Percentiles rank a stretch among this genome's conserved stretches.
phyloP scores from a whole-genome alignment of 805 yeast genomes.

The Saccharomyces eubayanus region DNA sequence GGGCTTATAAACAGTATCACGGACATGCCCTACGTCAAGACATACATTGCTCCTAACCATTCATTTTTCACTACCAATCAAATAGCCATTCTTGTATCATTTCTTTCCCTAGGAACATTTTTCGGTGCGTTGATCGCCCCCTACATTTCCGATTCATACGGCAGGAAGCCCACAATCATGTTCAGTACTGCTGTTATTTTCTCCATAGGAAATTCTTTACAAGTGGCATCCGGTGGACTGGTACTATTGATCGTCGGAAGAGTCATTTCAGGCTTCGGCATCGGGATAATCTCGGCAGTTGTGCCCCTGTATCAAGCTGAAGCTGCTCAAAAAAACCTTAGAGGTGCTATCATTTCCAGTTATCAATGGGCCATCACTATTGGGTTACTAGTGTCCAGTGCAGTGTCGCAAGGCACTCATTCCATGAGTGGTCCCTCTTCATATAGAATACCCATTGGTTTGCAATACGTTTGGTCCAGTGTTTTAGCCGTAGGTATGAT shows the following conservation, averaged over 20 bases:
- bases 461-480: conserved; percentile 67
- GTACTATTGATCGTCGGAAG: conserved; percentile 58
- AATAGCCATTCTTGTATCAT: conserved; percentile 60
- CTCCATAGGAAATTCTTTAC: conserved; percentile 46
- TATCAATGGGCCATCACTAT: conserved; percentile 69
- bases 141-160: conserved; percentile 45
- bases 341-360: conserved; percentile 70
- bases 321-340: conserved; percentile 66
- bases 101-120: conserved; percentile 63
- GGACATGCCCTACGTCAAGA: conserved; percentile 52
- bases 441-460: conserved; percentile 65
- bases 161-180: conserved; percentile 51
- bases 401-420: conserved; percentile 71
- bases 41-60: conserved; percentile 34
- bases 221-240: conserved; percentile 39
- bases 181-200: conserved; percentile 38
- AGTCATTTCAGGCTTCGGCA: conserved; percentile 62
- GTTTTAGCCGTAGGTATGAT: conserved; percentile 59
- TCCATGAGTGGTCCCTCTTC: conserved; percentile 44
- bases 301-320: conserved; percentile 76
- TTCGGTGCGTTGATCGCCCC: conserved; percentile 58
- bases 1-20: conserved; percentile 60
- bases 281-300: conserved; percentile 64
- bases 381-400: conserved; percentile 67
- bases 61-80: conserved; percentile 37